Conservation (phyloP, 2,329 filamentous ascomycete genomes). For the Cryphonectria radicalis region DNA sequence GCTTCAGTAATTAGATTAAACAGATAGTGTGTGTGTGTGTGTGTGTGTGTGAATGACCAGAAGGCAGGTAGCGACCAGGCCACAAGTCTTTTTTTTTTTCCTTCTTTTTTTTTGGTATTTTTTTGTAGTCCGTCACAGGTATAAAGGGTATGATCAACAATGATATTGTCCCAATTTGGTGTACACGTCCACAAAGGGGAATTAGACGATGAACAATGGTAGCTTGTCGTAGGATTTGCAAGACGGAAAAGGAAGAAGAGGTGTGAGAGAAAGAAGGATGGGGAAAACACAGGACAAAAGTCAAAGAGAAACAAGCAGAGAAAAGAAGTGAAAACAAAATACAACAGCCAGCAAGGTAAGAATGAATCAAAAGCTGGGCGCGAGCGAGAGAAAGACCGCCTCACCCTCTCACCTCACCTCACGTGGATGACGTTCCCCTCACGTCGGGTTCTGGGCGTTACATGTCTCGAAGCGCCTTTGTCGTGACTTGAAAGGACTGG, state of each 20-base stretch:
- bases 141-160: constrained; percentile 21
- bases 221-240: not conserved
- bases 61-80: not conserved
- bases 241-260: constrained; percentile 7
- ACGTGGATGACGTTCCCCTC: constrained; percentile 22
- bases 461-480: constrained; percentile 9
- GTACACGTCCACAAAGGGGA: not conserved
- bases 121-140: constrained; percentile 14
- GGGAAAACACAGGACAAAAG: constrained; percentile 10
- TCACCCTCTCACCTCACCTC: not conserved
- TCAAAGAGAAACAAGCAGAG: constrained; percentile 17
- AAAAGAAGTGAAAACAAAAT: constrained; percentile 4
- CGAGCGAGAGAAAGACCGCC: not conserved
- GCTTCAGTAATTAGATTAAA: not conserved
- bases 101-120: too few species aligned
- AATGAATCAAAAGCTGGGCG: not conserved
- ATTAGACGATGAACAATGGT: constrained; percentile 15
- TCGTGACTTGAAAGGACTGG: constrained; percentile 18
- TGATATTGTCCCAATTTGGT: constrained; percentile 5
- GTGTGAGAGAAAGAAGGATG: not conserved
- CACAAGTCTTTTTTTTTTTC: constrained; percentile 6
- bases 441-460: not conserved
- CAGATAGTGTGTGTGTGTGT: not conserved
- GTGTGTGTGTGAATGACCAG: too few species aligned
- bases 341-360: not conserved